Evolutionary conservation across 306 rosid genomes (phyloP), one percentile per base, ranked within the genome.

Genomic region (Malus asiatica): DNA sequence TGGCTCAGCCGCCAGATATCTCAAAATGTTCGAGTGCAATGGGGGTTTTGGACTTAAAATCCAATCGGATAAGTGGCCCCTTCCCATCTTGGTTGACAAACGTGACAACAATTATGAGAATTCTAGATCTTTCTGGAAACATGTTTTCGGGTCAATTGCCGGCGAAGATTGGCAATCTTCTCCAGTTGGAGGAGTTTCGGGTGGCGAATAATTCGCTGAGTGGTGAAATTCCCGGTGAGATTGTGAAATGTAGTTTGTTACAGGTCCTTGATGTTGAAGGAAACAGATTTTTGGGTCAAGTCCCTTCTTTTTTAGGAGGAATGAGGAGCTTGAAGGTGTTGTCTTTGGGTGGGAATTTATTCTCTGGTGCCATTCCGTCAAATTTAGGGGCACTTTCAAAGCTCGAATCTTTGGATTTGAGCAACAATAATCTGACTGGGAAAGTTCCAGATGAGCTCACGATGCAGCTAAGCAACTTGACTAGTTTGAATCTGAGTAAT

Each of bases 71-170:
- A 72, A 74, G 30, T 20, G 66, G 86, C 29, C 22, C 70, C 58
- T 86, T 93, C 67, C 96, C 96, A 4, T 77, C 73, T 38, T 92
- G 97, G 97, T 76, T 89, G 83, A 79, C 90, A 25, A 61, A 72
- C 67, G 79, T 84, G 45, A 76, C 85, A 18, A 82, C 89, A 19
- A 71, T 93, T 59, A 71, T 93, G 53, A 93, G 32, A 60, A 68
- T 48, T 27, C 12, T 93, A 3, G 94, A 90, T 82, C 78, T 93
- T 66, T 89, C 94, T 14, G 90, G 94, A 55, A 90, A 93, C 84
- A 82, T 79, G 22, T 90, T 93, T 40, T 74, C 87, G 2, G 96
- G 93, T 12, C 18, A 44, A 64, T 69, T 89, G 45, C 91, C 94
- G 4, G 73, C 38, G 11, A 77, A 70, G 35, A 60, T 90, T 40